Evolutionary conservation across 352 stramenopile species (phyloP), one percentile per base, ranked within the genome.

Genomic region (Phytophthora citrophthora): DNA sequence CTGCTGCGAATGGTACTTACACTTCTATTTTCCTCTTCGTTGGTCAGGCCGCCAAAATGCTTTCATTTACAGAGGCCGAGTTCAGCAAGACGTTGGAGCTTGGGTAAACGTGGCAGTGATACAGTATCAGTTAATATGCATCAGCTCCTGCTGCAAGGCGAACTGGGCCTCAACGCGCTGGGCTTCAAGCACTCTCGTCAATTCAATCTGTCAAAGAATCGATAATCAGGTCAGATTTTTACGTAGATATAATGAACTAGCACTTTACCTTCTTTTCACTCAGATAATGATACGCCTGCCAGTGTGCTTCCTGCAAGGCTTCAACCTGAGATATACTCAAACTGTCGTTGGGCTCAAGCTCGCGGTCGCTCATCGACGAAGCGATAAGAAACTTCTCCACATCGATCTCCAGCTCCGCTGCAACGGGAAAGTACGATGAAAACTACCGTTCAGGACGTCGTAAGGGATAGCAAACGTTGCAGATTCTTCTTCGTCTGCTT

Each of bases 301-400:
- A 77, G 32, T 95, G 86, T n/a, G 85, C 83, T 56, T 94, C 86
- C 38, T 95, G 86, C 5, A 95, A 63, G 1, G 81, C 74, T 62
- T 95, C 88, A 32, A 95, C 70, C 64, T 95, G 88, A 32, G 88
- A 93, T 41, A 94, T 90, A 50, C 88, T 95, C 55, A 95, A 72
- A 8, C 61, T 75, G 23, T 79, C 72, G 24, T 79, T 72, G 9
- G 81, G 68, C 23, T 86, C 75, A 13, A 77, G 65, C 31, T 78
- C 76, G 9, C 70, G 68, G 23, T 79, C 81, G 5, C 72, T 79
- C 12, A 59, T 41, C 2, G 74, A 81, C n/a, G 81, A 87, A 26
- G 83, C 79, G 32, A 91, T 83, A 13, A 89, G 71, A 55, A 94
- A 95, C 24, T 76, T 86, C 46, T 91, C 82, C 16, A 94, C 81